These are phyloP conservation scores for Pseudopithomyces maydicus DNA, from an alignment of 2,329 filamentous ascomycete genomes.

Conservation along the genomic window DNA sequence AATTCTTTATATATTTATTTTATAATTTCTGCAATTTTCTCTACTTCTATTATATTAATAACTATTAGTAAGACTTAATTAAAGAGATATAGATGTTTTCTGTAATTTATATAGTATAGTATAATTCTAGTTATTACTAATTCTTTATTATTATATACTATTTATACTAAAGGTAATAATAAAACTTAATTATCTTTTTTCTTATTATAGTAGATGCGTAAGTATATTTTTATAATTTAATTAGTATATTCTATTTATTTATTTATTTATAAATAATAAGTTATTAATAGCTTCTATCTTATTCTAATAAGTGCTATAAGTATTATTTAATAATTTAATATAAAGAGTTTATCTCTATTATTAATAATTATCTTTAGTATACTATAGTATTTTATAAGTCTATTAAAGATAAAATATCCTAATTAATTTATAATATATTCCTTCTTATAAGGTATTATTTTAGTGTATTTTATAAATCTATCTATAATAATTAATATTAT, in stretches of 20 bases:
- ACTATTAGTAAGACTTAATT: not conserved
- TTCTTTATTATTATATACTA: constrained; percentile 6
- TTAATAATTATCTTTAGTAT: not conserved
- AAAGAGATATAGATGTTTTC: constrained; percentile 2
- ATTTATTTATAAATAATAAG: not conserved
- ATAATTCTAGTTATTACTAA: not conserved
- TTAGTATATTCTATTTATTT: too few species aligned
- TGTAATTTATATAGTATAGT: constrained; percentile 5
- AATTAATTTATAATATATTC: too few species aligned
- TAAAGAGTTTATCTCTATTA: not conserved
- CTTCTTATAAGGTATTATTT: too few species aligned
- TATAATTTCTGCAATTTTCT: not conserved
- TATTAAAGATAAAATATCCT: too few species aligned
- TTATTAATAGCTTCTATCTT: constrained; percentile 1
- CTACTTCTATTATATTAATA: not conserved
- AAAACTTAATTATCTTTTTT: constrained; percentile 5
- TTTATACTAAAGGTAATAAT: not conserved
- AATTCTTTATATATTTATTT: constrained; percentile 1
- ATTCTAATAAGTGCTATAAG: not conserved
- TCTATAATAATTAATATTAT: too few species aligned
- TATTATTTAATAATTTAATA: not conserved
- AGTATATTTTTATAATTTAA: too few species aligned
- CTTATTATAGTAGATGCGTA: too few species aligned
- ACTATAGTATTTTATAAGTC: too few species aligned
- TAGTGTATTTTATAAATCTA: too few species aligned